A percentile compares a stretch with the other conserved stretches of the same genome.
phyloP scores from a whole-genome alignment of 768 basidiomycete species.

The Amyloporia xantha region DNA sequence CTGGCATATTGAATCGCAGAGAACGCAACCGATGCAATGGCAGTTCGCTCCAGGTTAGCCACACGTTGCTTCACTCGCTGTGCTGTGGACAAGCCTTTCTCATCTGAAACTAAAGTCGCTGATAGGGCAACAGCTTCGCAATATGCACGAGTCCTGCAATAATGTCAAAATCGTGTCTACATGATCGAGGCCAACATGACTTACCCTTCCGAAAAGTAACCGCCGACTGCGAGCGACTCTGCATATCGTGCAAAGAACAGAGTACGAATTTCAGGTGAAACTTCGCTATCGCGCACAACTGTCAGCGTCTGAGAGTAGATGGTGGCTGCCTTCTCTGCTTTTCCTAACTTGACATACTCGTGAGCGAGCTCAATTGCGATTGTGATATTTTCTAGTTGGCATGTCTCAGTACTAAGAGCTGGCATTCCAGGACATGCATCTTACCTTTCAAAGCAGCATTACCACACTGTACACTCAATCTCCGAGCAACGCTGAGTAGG shows the following conservation, averaged over 20 bases:
- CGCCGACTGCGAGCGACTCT: constrained; percentile 53
- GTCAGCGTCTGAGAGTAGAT: constrained; percentile 58
- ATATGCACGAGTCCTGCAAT: constrained; percentile 43
- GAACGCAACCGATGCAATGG: constrained; percentile 64
- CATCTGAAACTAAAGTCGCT: constrained; percentile 31
- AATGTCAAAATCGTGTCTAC: too few species aligned
- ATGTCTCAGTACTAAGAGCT: constrained; percentile 16
- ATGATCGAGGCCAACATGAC: too few species aligned
- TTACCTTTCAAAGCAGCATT: constrained; percentile 21
- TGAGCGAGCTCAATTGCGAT: constrained; percentile 68
- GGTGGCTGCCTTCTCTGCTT: constrained; percentile 52
- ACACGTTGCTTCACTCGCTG: constrained; percentile 57
- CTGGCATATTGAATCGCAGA: constrained; percentile 61
- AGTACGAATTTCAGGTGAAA: constrained; percentile 46
- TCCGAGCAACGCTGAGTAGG: constrained; percentile 56
- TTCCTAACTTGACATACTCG: constrained; percentile 78
- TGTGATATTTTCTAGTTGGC: too few species aligned
- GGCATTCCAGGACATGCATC: background rate
- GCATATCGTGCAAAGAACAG: constrained; percentile 60
- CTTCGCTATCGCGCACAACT: constrained; percentile 34
- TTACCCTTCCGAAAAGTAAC: constrained; percentile 57
- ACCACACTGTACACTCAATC: constrained; percentile 45
- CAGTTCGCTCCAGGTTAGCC: constrained; percentile 57
- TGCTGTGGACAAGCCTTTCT: constrained; percentile 43
- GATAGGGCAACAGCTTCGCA: constrained; percentile 51